Evolutionary conservation across 148 eudicot species (phyloP).

Genomic region (Rhododendron ovatum): DNA sequence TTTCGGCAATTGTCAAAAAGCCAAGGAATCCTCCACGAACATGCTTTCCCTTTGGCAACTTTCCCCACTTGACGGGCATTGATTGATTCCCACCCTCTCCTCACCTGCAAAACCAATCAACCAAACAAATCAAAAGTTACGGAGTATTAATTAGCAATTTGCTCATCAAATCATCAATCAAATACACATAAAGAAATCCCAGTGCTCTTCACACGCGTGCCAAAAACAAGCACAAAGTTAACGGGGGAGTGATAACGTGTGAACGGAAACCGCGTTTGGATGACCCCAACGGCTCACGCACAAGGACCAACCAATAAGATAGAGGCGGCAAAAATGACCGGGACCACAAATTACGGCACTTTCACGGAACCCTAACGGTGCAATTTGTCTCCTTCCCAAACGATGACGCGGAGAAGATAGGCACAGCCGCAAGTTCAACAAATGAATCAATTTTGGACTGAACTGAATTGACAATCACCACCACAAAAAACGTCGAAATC

Average conservation of each 20-base stretch:
- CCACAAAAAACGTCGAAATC: neutral
- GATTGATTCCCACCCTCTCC: neutral
- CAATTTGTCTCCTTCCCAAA: neutral
- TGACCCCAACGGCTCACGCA: neutral
- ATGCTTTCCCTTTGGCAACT: neutral
- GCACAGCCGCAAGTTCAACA: neutral
- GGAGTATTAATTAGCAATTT: neutral
- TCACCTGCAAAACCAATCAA: neutral
- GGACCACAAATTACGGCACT: conserved; percentile 2
- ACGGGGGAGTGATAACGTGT: neutral
- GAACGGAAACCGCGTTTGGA: neutral
- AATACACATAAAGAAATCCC: neutral
- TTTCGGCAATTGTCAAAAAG: neutral
- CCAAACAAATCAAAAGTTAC: neutral
- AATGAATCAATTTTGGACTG: neutral
- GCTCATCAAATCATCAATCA: neutral
- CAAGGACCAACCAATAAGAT: neutral
- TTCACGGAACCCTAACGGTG: conserved; percentile 27
- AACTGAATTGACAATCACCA: neutral
- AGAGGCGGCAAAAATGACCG: neutral
- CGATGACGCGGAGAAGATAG: neutral
- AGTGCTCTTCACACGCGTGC: neutral
- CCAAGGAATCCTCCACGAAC: neutral
- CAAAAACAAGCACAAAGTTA: neutral
- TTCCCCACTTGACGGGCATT: neutral